A percentile compares a stretch with the other conserved stretches of the same genome.
Conservation (phyloP, 495 filamentous ascomycete species). For the Xylaria bambusicola region DNA sequence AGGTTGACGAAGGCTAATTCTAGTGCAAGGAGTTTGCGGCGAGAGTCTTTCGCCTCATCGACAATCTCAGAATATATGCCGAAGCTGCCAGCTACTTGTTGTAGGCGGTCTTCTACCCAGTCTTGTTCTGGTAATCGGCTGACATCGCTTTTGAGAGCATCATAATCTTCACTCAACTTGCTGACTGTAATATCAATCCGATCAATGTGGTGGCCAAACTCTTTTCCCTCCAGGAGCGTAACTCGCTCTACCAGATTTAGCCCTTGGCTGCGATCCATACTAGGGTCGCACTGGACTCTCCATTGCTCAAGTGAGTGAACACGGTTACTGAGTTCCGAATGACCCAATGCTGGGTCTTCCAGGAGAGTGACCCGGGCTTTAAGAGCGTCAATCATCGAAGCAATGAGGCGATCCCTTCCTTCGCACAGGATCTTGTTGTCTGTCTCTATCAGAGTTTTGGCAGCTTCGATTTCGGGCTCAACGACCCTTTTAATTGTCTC, state of each 20-base stretch:
- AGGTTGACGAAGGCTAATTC: conserved; percentile 18
- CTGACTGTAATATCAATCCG: conserved; percentile 7
- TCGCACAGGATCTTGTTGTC: not conserved
- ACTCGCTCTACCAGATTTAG: conserved; percentile 14
- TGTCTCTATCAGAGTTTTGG: not conserved
- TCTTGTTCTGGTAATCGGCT: conserved; percentile 2
- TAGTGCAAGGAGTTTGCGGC: conserved; percentile 16
- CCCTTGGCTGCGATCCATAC: not conserved
- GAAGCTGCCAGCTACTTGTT: conserved; percentile 1
- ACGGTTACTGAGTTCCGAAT: not conserved
- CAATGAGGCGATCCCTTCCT: not conserved
- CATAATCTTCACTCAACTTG: conserved; percentile 5
- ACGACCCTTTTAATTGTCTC: not conserved
- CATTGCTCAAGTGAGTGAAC: conserved; percentile 8
- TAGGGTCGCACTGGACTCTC: not conserved
- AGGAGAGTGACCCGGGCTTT: not conserved
- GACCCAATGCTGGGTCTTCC: not conserved
- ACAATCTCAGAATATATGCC: not conserved
- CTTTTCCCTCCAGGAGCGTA: conserved; percentile 14
- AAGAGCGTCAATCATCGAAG: not conserved
- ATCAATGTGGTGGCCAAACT: conserved; percentile 14
- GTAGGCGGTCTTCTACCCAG: conserved; percentile 11
- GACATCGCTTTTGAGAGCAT: conserved; percentile 1
- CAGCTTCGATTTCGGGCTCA: not conserved
- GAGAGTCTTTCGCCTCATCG: conserved; percentile 15